These are phyloP conservation scores for Logfia minima DNA, from an alignment of 129 eudicot species.

Conservation along the genomic window DNA sequence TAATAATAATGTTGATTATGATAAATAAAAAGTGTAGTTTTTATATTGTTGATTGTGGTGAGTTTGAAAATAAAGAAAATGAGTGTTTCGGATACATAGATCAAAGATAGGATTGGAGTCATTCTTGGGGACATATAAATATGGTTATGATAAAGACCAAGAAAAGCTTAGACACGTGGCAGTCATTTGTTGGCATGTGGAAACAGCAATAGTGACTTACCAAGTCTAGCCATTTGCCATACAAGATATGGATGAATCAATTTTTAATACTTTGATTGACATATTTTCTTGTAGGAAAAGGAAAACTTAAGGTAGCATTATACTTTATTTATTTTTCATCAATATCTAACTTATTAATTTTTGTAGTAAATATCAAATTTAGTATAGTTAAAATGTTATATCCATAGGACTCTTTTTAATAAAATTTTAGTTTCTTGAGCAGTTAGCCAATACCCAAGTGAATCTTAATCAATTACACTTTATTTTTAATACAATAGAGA, in stretches of 20 bases:
- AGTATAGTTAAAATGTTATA: no score
- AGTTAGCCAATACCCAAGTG: no score
- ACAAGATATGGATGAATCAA: slow-evolving; percentile 34
- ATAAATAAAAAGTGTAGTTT: neutral
- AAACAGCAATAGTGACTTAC: slow-evolving; percentile 25
- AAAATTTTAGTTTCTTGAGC: no score
- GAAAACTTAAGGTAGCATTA: no score
- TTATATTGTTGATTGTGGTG: neutral
- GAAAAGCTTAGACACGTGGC: slow-evolving; percentile 37
- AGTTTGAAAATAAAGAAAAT: slow-evolving; percentile 6
- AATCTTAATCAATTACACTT: no score
- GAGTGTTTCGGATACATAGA: slow-evolving; percentile 36
- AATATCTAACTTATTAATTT: no score
- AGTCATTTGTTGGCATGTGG: slow-evolving; percentile 21
- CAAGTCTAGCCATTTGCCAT: slow-evolving; percentile 29
- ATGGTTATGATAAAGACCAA: slow-evolving; percentile 21
- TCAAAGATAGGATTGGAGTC: slow-evolving; percentile 37
- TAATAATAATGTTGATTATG: neutral
- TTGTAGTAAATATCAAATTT: no score
- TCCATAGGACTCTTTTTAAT: no score
- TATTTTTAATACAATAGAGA: no score
- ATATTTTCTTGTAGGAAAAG: no score
- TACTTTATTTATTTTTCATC: no score
- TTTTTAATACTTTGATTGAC: no score
- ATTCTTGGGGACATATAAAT: slow-evolving; percentile 43